These are phyloP conservation scores for Xanthoconium stramineum DNA, from an alignment of 768 basidiomycete species.

Conservation along the genomic window DNA sequence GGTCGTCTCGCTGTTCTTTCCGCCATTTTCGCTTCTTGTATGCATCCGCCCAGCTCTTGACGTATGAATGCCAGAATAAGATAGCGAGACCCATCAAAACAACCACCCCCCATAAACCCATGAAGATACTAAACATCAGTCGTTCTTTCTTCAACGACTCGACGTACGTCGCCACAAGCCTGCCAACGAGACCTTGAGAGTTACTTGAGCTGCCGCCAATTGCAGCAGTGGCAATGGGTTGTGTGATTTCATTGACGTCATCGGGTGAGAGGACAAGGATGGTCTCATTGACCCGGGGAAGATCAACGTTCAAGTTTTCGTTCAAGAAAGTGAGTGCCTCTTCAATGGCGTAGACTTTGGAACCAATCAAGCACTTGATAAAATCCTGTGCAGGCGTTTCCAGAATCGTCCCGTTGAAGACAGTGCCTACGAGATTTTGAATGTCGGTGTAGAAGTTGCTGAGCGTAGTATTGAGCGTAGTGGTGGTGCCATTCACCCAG, in stretches of 20 bases:
- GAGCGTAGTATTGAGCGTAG: constrained; percentile 82
- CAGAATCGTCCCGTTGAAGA: constrained; percentile 85
- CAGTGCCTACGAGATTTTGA: constrained; percentile 67
- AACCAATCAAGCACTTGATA: constrained; percentile 85
- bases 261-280: constrained; percentile 74
- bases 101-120: constrained; percentile 80
- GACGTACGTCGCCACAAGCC: constrained; percentile 71
- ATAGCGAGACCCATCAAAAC: constrained; percentile 73
- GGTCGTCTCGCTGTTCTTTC: constrained; percentile 47
- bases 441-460: constrained; percentile 84
- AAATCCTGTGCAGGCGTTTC: constrained; percentile 83
- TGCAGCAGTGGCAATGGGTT: constrained; percentile 82
- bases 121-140: constrained; percentile 78
- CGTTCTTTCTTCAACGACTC: constrained; percentile 74
- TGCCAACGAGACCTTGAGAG: constrained; percentile 63
- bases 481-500: constrained; percentile 92
- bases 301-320: constrained; percentile 75
- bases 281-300: constrained; percentile 74
- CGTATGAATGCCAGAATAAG: constrained; percentile 72
- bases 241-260: constrained; percentile 68
- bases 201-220: constrained; percentile 55
- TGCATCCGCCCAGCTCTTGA: constrained; percentile 43
- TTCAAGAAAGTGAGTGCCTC: constrained; percentile 89
- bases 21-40: constrained; percentile 49
- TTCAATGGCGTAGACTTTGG: constrained; percentile 84